Base-by-base conservation (phyloP, 2,329 filamentous ascomycete species). In the Phialocephala sp. region DNA sequence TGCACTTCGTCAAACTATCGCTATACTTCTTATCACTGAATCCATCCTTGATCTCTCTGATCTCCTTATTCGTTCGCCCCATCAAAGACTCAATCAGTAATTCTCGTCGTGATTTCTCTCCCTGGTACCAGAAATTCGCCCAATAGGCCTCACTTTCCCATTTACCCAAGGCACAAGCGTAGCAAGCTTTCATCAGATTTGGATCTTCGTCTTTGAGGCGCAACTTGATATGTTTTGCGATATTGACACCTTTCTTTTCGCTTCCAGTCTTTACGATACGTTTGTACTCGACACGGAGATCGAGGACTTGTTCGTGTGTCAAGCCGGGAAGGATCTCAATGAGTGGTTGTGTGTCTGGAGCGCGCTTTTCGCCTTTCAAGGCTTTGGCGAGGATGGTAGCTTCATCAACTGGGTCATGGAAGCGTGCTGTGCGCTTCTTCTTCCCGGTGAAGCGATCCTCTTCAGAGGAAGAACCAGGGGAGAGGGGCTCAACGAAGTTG, bases 41-140 rank as follows among this genome's bases (percentile, higher is more conserved):
- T 0, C 89, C 86, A 20, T 91, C 88, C 78, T 97, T 97, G 82
- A 99, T 97, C 67, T 85, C 84, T 12, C 87, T 85, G 68, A 98
- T 92, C 75, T 98, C 95, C n/a, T 87, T 83, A 77, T 97, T 97
- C 35, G 89, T 88, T 6, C 94, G 88, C 0, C 95, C 95, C 88
- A 97, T 97, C 22, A 99, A 85, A 6, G 89, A 88, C 79, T 99
- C 95, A 73, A 98, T 97, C 61, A 99, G 85, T 41, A 99, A 84
- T 78, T 98, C 94, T 6, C 94, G 88, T 2, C 93, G 86, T 8
- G 89, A 92, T 73, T 90, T 91, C 77, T 94, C 91, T 43, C 90
- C 89, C 76, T 97, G 94, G 80, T 97, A 98, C 89, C 93, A 98
- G 79, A 93, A 97, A 77, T 97, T 98, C 66, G 94, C 93, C 94